phyloP scores from a whole-genome alignment of 1,139 yeast genomes.

The Zygotorulaspora mrakii region DNA sequence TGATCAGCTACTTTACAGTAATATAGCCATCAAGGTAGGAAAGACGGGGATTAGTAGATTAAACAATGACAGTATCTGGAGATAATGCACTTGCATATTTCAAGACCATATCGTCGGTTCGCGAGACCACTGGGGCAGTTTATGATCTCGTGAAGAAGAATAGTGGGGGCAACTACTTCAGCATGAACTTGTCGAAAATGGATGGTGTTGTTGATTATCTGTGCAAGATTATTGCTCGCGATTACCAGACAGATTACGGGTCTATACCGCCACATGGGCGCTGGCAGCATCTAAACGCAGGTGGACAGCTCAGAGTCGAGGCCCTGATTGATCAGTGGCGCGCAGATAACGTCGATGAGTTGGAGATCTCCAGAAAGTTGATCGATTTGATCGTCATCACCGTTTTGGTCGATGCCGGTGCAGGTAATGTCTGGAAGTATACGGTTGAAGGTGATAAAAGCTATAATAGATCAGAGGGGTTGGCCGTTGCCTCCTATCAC shows the following conservation, averaged over 20 bases:
- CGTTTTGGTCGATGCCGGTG: constrained; percentile 61
- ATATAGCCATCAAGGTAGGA: no score
- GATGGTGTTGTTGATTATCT: constrained; percentile 44
- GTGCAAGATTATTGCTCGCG: constrained; percentile 41
- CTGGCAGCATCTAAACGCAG: constrained; percentile 58
- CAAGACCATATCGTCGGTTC: constrained; percentile 46
- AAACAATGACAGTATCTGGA: constrained; percentile 9
- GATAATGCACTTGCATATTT: constrained; percentile 12
- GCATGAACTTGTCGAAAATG: constrained; percentile 42
- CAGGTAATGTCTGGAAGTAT: constrained; percentile 53
- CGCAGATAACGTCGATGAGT: constrained; percentile 34
- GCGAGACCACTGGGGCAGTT: constrained; percentile 47
- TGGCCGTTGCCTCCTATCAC: constrained; percentile 54
- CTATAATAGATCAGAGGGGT: constrained; percentile 50
- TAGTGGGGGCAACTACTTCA: constrained; percentile 41
- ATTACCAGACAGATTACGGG: constrained; percentile 39
- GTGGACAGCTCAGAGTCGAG: constrained; percentile 43
- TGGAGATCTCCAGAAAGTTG: constrained; percentile 47
- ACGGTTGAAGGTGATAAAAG: constrained; percentile 31
- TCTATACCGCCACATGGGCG: constrained; percentile 60
- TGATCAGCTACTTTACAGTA: no score
- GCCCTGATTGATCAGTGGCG: constrained; percentile 40
- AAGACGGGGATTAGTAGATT: no score
- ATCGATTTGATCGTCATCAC: constrained; percentile 55
- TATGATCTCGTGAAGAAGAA: constrained; percentile 37